Conservation (phyloP, 148 eudicot genomes). For the Heliamphora exappendiculata region DNA sequence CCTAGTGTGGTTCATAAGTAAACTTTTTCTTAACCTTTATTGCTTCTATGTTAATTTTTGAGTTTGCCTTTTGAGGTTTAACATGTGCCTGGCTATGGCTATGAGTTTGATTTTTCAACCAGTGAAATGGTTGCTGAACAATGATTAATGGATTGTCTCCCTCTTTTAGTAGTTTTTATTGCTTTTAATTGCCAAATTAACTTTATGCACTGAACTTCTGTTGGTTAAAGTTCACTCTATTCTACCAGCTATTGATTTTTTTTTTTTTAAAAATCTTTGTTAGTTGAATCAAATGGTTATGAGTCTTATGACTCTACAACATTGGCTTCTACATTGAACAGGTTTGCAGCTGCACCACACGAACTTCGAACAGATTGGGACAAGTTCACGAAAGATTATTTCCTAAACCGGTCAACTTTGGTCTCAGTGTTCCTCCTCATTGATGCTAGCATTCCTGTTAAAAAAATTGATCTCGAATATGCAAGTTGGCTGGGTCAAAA, state of each 20-base stretch:
- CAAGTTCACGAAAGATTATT: slow-evolving; percentile 89
- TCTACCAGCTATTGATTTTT: no score
- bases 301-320: neutral
- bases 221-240: neutral
- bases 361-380: slow-evolving; percentile 74
- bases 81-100: neutral
- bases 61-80: neutral
- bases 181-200: neutral
- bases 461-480: slow-evolving; percentile 79
- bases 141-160: neutral
- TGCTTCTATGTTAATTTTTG: no score
- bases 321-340: slow-evolving; percentile 20
- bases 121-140: neutral
- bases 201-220: neutral
- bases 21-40: no score
- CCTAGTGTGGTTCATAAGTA: neutral
- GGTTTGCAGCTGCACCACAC: slow-evolving; percentile 83
- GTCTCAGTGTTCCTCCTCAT: slow-evolving; percentile 91
- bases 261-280: no score
- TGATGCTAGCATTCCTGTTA: slow-evolving; percentile 96
- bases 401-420: slow-evolving; percentile 63
- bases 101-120: neutral
- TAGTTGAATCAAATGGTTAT: neutral
- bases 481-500: slow-evolving; percentile 97
- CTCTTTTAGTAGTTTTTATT: neutral